Evolutionary conservation across 2,329 filamentous ascomycete genomes (phyloP), one percentile per base, ranked within the genome.

Genomic region (Ceratocystis variospora): DNA sequence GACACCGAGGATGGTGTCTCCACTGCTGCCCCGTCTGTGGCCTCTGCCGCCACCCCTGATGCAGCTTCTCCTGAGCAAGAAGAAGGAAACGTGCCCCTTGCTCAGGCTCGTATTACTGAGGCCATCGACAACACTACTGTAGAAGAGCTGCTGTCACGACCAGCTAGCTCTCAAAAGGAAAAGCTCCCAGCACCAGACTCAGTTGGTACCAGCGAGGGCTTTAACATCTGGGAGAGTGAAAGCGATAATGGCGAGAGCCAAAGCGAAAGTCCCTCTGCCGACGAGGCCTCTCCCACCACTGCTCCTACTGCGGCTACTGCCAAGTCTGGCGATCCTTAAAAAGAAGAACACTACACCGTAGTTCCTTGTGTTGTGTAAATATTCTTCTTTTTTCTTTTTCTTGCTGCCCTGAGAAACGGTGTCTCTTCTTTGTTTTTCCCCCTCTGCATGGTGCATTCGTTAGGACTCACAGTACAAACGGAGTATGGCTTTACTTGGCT

Each of bases 171-270:
- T 37, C 31, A 19, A 44, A 72, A 75, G 19, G 73, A 75, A 41
- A 80, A 80, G 1, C 77, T 79, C 1, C 71, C 81, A 15, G 74
- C 79, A 1, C 71, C 81, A 15, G 74, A 81, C 65, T 80, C 82
- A 0, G 77, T 86, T 4, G 82, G 81, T 61, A 81, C 82, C 0
- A 82, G 80, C 46, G 82, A 85, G 0, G 82, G 80, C 50, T 84
- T 89, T 71, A 84, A 87, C 71, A 79, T 89, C 17, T 89, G 86
- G 86, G 87, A 89, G 74, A 88, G 85, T 72, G 81, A 79, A 31
- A 88, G 84, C 73, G 80, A 81, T 31, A 82, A 83, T 69, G 86
- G 84, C 61, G 85, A 83, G 66, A 71, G 74, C 1, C 37, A 83
- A 69, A 86, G 84, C 62, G 79, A 80, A 67, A 65, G 68, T 25